These are phyloP conservation scores for Aspergillus caelatus DNA, from an alignment of 2,329 filamentous ascomycete species.

Conservation along the genomic window DNA sequence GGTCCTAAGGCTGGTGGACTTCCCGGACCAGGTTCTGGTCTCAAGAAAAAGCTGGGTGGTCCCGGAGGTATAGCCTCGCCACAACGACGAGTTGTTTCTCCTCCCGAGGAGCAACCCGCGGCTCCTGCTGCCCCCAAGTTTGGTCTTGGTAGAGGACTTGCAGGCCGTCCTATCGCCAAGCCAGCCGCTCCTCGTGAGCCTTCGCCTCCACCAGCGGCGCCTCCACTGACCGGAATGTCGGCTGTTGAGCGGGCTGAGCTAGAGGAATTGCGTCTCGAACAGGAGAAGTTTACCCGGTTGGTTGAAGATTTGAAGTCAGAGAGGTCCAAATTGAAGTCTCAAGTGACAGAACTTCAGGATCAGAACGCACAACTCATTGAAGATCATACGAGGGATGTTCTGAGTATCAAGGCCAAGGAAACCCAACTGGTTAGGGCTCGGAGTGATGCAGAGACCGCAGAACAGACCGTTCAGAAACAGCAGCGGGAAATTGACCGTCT, in stretches of 20 bases:
- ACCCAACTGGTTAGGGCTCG: slow-evolving; percentile 92
- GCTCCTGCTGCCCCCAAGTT: slow-evolving; percentile 54
- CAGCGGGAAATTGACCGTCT: slow-evolving; percentile 87
- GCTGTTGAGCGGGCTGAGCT: slow-evolving; percentile 88
- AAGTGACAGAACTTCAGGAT: slow-evolving; percentile 92
- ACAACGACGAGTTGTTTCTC: slow-evolving; percentile 45
- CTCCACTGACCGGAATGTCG: slow-evolving; percentile 67
- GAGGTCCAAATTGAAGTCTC: slow-evolving; percentile 76
- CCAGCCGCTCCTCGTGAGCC: slow-evolving; percentile 54
- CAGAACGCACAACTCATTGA: slow-evolving; percentile 97
- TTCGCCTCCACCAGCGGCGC: slow-evolving; percentile 54
- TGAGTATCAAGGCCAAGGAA: slow-evolving; percentile 98
- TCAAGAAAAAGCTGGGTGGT: slow-evolving; percentile 49
- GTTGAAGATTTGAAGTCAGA: slow-evolving; percentile 82
- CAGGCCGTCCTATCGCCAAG: slow-evolving; percentile 82
- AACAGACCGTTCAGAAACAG: slow-evolving; percentile 81
- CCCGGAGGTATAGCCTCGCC: slow-evolving; percentile 46
- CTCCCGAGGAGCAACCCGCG: slow-evolving; percentile 49
- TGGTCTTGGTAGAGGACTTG: slow-evolving; percentile 74
- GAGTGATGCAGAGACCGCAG: slow-evolving; percentile 85
- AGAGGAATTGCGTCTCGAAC: slow-evolving; percentile 81
- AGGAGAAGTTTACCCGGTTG: slow-evolving; percentile 74
- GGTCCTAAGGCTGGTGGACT: slow-evolving; percentile 46
- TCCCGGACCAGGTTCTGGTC: slow-evolving; percentile 44
- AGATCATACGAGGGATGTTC: slow-evolving; percentile 90